Percentiles rank a stretch among this genome's conserved stretches.
Evolutionary conservation across 495 filamentous ascomycete species (phyloP).

Genomic region (Recurvomyces mirabilis): DNA sequence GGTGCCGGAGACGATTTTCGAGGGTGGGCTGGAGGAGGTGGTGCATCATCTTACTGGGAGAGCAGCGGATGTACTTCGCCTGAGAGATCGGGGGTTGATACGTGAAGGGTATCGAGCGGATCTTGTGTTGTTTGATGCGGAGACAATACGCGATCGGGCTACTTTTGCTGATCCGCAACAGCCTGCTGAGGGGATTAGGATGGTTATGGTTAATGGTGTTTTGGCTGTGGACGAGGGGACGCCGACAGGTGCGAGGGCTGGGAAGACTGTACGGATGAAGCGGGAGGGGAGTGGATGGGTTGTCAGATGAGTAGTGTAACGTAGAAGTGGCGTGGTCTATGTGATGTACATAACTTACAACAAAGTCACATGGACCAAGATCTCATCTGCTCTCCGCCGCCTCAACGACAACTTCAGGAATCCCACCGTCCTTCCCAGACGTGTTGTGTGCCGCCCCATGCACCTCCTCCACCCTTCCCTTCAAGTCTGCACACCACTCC

Average conservation of each 20-base stretch:
- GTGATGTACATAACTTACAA: too few relatives aligned
- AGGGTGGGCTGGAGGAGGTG: slow-evolving; percentile 14
- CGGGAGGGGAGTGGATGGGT: background rate
- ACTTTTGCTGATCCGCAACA: slow-evolving; percentile 15
- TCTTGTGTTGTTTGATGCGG: slow-evolving; percentile 15
- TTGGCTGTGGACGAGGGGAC: slow-evolving; percentile 12
- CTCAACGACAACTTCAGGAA: background rate
- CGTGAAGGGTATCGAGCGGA: slow-evolving; percentile 12
- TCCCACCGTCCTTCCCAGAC: too few relatives aligned
- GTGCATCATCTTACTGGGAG: slow-evolving; percentile 12
- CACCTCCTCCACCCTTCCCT: slow-evolving; percentile 12
- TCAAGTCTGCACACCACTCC: slow-evolving; percentile 20
- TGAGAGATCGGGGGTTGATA: slow-evolving; percentile 10
- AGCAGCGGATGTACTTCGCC: slow-evolving; percentile 6
- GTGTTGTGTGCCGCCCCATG: too few relatives aligned
- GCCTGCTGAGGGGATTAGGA: slow-evolving; percentile 9
- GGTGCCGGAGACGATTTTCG: slow-evolving; percentile 13
- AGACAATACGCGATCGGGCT: slow-evolving; percentile 8
- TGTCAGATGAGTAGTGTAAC: background rate
- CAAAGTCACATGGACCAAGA: too few relatives aligned
- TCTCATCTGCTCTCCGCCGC: background rate
- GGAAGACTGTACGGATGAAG: slow-evolving; percentile 8
- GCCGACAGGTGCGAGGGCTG: slow-evolving; percentile 8
- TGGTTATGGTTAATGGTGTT: slow-evolving; percentile 13
- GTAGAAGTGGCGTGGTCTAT: too few relatives aligned